A percentile compares a stretch with the other conserved stretches of the same genome.
These are phyloP conservation scores for Suillus brevipes DNA, from an alignment of 768 basidiomycete genomes.

Conservation along the genomic window DNA sequence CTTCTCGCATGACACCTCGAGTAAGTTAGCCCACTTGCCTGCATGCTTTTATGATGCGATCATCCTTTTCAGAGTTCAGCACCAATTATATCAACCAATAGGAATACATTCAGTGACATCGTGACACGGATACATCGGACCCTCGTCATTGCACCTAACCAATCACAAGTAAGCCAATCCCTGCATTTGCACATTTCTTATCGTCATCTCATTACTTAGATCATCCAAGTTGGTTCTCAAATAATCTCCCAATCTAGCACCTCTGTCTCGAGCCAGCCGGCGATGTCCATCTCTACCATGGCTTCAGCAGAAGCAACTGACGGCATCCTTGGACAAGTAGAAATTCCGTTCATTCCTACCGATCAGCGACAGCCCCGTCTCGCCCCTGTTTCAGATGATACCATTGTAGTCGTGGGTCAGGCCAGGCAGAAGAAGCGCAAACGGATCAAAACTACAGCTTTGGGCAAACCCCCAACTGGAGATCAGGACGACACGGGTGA, in stretches of 20 bases:
- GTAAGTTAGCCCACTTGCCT: not conserved
- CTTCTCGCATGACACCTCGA: not conserved
- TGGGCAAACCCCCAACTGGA: conserved; percentile 8
- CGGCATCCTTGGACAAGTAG: conserved; percentile 42
- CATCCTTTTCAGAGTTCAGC: not conserved
- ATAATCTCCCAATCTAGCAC: not conserved
- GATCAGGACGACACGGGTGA: conserved; percentile 28
- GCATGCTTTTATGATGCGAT: not conserved
- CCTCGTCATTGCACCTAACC: conserved; percentile 57
- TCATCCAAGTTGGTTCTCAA: not conserved
- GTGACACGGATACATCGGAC: conserved; percentile 67
- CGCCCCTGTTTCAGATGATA: conserved; percentile 48
- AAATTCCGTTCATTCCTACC: conserved; percentile 78
- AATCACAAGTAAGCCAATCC: conserved; percentile 40
- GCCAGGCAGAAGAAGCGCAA: conserved; percentile 65
- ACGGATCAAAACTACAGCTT: conserved; percentile 37
- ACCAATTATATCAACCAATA: not conserved
- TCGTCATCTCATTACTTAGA: not conserved
- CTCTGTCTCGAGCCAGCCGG: not conserved
- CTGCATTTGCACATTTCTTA: not conserved
- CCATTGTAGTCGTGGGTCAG: conserved; percentile 74
- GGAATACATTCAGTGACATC: conserved; percentile 48
- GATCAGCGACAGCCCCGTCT: conserved; percentile 45
- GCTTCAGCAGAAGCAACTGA: not conserved
- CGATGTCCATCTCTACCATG: not conserved